Conservation (phyloP, 441 rosid genomes). For the Raphanus hybrid region DNA sequence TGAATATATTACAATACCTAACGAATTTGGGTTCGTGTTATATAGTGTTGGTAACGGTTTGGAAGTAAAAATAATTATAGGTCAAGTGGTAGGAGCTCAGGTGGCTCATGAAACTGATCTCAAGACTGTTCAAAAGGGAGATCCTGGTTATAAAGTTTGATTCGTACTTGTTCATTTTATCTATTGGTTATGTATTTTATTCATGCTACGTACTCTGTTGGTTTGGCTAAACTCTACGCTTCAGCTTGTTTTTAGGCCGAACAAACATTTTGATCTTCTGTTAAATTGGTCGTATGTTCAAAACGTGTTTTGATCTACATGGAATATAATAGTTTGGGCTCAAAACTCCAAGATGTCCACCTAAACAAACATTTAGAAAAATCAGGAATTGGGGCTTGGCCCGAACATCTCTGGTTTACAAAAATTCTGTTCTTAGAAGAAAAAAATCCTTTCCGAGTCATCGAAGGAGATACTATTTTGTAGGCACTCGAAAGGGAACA, state of each 20-base stretch:
- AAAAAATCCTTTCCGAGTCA: too few species aligned
- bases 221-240: background rate
- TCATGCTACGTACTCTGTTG: slow-evolving; percentile 2
- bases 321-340: background rate
- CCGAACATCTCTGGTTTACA: background rate
- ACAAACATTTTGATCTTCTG: background rate
- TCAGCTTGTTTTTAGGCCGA: background rate
- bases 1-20: too few species aligned
- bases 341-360: background rate
- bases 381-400: background rate
- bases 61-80: background rate
- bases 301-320: background rate
- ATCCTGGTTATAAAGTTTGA: background rate
- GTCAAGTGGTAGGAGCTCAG: background rate
- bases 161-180: background rate
- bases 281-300: background rate
- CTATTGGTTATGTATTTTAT: background rate
- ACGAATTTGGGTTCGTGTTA: background rate
- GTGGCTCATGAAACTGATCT: background rate
- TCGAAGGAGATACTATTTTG: too few species aligned
- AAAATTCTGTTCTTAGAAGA: background rate
- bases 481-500: background rate
- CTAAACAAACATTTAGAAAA: background rate
- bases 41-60: background rate
- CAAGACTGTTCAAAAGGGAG: background rate